Base-by-base conservation (phyloP, 2,329 filamentous ascomycete genomes). In the Blastomyces silverae region DNA sequence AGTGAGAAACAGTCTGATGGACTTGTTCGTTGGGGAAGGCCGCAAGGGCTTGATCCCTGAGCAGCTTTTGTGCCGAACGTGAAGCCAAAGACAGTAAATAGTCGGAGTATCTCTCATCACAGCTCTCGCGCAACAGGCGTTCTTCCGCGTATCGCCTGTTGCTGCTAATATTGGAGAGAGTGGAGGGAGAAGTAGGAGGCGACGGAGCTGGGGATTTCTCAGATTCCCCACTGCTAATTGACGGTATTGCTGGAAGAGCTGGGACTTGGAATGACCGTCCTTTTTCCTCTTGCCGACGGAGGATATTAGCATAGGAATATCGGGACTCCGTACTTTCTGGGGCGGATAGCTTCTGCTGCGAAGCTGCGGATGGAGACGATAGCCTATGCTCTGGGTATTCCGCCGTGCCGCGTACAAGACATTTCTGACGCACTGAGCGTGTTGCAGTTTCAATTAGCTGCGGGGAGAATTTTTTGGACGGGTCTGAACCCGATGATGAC, bases 371-470 rank as follows among this genome's bases (percentile, higher is more conserved):
- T 34, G 59, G 59, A 17, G 59, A 61, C 8, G 59, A 31, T 44
- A 28, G 42, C 53, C 88, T 46, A 89, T 91, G 78, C 88, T 90
- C 77, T 90, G 87, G 65, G 84, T 83, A 13, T 84, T 85, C 63
- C 81, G 82, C 28, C 87, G 85, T 39, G 87, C 13, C 84, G 25
- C 87, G 86, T 6, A 82, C 82, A 0, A 82, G 76, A 70, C 91
- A 88, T 25, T 86, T 86, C 20, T 84, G 84, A 71, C 86, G 86
- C 67, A 89, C 85, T 44, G 87, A 86, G 63, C 91, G 83, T 70
- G 87, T 85, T 3, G 89, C 89, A 2, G 90, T 92, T 76, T 93
- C 91, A 67, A 96, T 87, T 64, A 96, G 80, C 71, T 93, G 88
- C 15, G 91, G 91, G 39, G 87, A 84, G 74, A 95, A 96, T 66